Evolutionary conservation across 805 yeast genomes (phyloP), one percentile per base, ranked within the genome.

Genomic region (Nakazawaea populi): DNA sequence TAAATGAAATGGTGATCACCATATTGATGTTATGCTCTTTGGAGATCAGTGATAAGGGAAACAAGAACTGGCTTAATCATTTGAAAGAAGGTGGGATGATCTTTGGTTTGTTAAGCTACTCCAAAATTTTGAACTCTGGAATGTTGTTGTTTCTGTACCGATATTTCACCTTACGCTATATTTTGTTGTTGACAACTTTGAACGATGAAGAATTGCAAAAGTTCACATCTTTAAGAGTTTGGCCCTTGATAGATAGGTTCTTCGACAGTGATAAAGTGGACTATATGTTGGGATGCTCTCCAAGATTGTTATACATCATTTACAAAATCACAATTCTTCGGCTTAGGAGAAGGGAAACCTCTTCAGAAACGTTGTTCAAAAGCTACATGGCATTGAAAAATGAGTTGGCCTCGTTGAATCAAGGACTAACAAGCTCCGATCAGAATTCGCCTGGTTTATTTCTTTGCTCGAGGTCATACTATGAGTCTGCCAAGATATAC

Each of bases 251-350:
- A 4, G 60, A 54, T 7, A 30, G 36, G 3, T 54, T 64, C 31
- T 67, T 64, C 51, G 56, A 58, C n/a, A 52, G 44, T 37, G 56
- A 56, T 29, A 44, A 47, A 5, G 56, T 66, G 10, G 71, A 67
- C 45, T 65, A 65, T 38, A 58, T 66, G 63, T 60, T 63, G 54
- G 71, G 71, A 4, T 66, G 70, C 50, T 65, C 71, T 0, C 69
- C 71, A 2, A 46, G 57, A 42, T 55, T 67, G 11, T 47, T 66
- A 3, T 47, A 56, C 46, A 46, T 57, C 4, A 61, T 66, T 28
- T 56, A 61, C 43, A 49, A 58, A n/a, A 48, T 63, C 4, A 55
- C 61, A 5, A 52, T 52, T 38, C 48, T 60, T 7, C 59, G 57
- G 40, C 55, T 59, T 41, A 18, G 39, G 2, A 42, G 51, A 4